Evolutionary conservation across 2,329 filamentous ascomycete species (phyloP).

Genomic region (Claviceps paspali): DNA sequence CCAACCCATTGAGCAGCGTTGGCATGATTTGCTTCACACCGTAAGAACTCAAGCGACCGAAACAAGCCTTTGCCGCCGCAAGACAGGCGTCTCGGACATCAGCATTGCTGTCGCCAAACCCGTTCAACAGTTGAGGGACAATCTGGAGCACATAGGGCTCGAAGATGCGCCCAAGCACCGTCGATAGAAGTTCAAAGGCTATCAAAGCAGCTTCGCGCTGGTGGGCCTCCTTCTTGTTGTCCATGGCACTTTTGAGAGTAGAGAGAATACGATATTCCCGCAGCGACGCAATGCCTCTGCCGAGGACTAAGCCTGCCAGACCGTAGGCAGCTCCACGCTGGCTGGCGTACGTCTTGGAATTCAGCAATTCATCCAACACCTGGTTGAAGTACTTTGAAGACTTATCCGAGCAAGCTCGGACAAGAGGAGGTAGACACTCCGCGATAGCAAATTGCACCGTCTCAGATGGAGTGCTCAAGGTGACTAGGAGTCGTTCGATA

Average conservation of each 20-base stretch:
- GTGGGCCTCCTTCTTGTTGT: slow-evolving; percentile 87
- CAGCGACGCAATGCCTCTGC: slow-evolving; percentile 69
- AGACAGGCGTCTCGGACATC: slow-evolving; percentile 89
- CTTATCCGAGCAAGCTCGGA: slow-evolving; percentile 65
- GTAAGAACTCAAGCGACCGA: slow-evolving; percentile 83
- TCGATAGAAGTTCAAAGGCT: slow-evolving; percentile 79
- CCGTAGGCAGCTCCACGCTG: slow-evolving; percentile 92
- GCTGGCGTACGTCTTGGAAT: slow-evolving; percentile 80
- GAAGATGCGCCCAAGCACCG: slow-evolving; percentile 74
- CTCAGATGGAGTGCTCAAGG: slow-evolving; percentile 87
- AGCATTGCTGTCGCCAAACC: slow-evolving; percentile 75
- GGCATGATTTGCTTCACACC: slow-evolving; percentile 92
- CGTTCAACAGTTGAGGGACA: slow-evolving; percentile 74
- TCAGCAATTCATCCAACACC: slow-evolving; percentile 67
- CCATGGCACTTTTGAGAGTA: slow-evolving; percentile 64
- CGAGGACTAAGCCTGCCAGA: slow-evolving; percentile 74
- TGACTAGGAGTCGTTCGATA: slow-evolving; percentile 70
- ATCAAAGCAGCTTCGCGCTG: slow-evolving; percentile 80
- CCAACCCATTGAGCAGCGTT: slow-evolving; percentile 77
- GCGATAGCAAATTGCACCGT: slow-evolving; percentile 94
- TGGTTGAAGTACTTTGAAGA: slow-evolving; percentile 66
- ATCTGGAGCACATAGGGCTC: slow-evolving; percentile 96
- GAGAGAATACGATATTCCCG: slow-evolving; percentile 78
- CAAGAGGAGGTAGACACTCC: slow-evolving; percentile 82
- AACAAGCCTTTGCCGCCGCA: slow-evolving; percentile 86